Evolutionary conservation across 2,329 filamentous ascomycete genomes (phyloP).

Genomic region (Talaromyces sp.): DNA sequence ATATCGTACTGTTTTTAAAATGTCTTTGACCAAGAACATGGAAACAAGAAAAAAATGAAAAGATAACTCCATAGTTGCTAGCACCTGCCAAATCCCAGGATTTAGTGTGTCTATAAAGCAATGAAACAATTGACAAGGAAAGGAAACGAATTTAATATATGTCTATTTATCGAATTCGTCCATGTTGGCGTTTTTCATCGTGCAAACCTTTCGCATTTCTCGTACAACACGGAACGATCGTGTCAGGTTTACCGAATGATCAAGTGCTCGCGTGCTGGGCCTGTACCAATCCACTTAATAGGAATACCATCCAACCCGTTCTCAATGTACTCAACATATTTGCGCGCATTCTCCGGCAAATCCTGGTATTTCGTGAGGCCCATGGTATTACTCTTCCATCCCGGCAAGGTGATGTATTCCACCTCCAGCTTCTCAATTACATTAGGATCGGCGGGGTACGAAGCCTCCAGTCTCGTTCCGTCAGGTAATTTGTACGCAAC

Average conservation of each 20-base stretch:
- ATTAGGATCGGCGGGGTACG: constrained; percentile 57
- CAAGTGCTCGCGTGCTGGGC: constrained; percentile 60
- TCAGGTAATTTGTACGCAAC: constrained; percentile 53
- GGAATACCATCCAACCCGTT: constrained; percentile 51
- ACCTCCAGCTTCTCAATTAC: constrained; percentile 53
- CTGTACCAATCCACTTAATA: constrained; percentile 62
- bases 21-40: background rate
- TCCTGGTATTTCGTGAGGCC: constrained; percentile 55
- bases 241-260: constrained; percentile 44
- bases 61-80: constrained; percentile 7
- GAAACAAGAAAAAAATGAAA: background rate
- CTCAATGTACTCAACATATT: constrained; percentile 62
- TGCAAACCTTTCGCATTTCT: background rate
- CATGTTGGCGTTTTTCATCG: background rate
- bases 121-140: background rate
- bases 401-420: constrained; percentile 57
- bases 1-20: background rate
- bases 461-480: constrained; percentile 48
- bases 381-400: constrained; percentile 60
- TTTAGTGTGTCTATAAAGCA: constrained; percentile 1
- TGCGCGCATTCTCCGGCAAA: constrained; percentile 54
- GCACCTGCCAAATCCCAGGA: constrained; percentile 3
- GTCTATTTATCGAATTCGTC: background rate
- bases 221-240: background rate
- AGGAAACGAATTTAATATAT: background rate